Evolutionary conservation across 2,329 filamentous ascomycete species (phyloP).

Genomic region (Fusarium duplospermum): DNA sequence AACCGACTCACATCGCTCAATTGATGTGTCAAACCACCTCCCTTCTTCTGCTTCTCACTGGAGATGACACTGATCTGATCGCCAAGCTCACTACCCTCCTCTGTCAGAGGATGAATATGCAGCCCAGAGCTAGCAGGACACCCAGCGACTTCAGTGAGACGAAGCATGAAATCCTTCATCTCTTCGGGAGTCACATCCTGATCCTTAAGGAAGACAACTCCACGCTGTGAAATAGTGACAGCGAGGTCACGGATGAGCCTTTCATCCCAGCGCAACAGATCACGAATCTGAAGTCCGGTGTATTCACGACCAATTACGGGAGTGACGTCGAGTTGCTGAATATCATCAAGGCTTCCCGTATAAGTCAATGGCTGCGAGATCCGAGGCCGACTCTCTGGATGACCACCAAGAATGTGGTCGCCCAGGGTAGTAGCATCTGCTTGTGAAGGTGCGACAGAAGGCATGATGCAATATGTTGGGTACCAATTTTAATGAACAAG

Average conservation of each 20-base stretch:
- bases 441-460: slow-evolving; percentile 44
- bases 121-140: slow-evolving; percentile 60
- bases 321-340: slow-evolving; percentile 55
- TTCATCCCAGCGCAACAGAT: slow-evolving; percentile 54
- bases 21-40: slow-evolving; percentile 62
- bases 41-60: slow-evolving; percentile 66
- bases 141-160: slow-evolving; percentile 48
- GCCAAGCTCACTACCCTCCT: slow-evolving; percentile 63
- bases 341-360: slow-evolving; percentile 55
- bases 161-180: slow-evolving; percentile 53
- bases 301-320: slow-evolving; percentile 64
- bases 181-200: slow-evolving; percentile 51
- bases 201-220: slow-evolving; percentile 52
- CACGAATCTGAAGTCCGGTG: slow-evolving; percentile 49
- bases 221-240: slow-evolving; percentile 58
- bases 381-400: slow-evolving; percentile 45
- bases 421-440: slow-evolving; percentile 40
- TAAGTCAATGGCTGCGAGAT: slow-evolving; percentile 52
- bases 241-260: slow-evolving; percentile 65
- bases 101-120: slow-evolving; percentile 66
- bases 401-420: slow-evolving; percentile 46
- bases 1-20: slow-evolving; percentile 62
- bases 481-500: slow-evolving; percentile 14
- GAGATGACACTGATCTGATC: slow-evolving; percentile 69
- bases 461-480: slow-evolving; percentile 46